Percentiles rank a stretch among this genome's conserved stretches.
Evolutionary conservation across 441 rosid species (phyloP).

Genomic region (Manihot esculenta): DNA sequence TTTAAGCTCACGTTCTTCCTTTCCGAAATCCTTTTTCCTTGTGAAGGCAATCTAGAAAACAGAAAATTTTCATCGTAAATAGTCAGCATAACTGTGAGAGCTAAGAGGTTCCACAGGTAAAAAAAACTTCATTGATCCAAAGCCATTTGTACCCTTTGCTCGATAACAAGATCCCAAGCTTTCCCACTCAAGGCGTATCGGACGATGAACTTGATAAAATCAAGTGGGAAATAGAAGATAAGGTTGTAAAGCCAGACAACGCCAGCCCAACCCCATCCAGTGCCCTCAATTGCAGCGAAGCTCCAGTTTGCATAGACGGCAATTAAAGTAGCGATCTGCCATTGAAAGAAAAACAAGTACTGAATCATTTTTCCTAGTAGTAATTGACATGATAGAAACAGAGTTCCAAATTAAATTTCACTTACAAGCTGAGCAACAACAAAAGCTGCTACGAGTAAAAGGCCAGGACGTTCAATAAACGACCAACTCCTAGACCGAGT

Average conservation of each 20-base stretch:
- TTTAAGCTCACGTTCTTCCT: slow-evolving; percentile 74
- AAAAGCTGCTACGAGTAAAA: slow-evolving; percentile 53
- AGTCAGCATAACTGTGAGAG: slow-evolving; percentile 14
- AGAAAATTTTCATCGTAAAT: not conserved
- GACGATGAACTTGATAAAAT: slow-evolving; percentile 53
- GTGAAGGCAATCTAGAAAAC: slow-evolving; percentile 63
- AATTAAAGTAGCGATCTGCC: slow-evolving; percentile 59
- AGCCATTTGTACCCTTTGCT: slow-evolving; percentile 54
- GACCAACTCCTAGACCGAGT: slow-evolving; percentile 83
- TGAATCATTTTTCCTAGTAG: not conserved
- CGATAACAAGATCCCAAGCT: slow-evolving; percentile 70
- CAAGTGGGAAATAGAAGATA: slow-evolving; percentile 55
- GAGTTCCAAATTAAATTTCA: not conserved
- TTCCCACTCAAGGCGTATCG: slow-evolving; percentile 62
- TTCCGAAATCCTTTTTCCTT: slow-evolving; percentile 72
- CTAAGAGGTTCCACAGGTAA: not conserved
- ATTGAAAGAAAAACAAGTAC: not conserved
- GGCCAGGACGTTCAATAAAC: slow-evolving; percentile 62
- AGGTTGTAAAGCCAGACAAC: slow-evolving; percentile 66
- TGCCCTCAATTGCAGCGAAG: slow-evolving; percentile 57
- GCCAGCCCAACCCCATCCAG: slow-evolving; percentile 86
- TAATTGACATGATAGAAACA: not conserved
- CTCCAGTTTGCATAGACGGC: slow-evolving; percentile 72
- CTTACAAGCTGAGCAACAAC: slow-evolving; percentile 60
- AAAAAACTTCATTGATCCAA: slow-evolving; percentile 3